Conservation (phyloP, 1,284 basidiomycete species). For the Cutaneotrichosporon cavernicola region DNA sequence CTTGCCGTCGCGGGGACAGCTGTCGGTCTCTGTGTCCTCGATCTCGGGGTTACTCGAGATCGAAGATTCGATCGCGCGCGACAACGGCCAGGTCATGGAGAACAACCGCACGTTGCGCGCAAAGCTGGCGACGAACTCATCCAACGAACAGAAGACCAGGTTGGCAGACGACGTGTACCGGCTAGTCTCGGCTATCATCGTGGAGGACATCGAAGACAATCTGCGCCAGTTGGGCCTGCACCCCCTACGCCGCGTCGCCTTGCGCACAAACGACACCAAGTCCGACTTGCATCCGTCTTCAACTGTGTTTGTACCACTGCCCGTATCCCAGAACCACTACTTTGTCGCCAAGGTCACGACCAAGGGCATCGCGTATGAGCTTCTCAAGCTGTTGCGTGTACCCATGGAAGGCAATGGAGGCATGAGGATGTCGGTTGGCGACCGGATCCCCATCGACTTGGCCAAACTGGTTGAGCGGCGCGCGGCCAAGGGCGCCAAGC, state of each 20-base stretch:
- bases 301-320: conserved; percentile 43
- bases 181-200: conserved; percentile 42
- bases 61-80: conserved; percentile 40
- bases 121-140: conserved; percentile 30
- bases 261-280: conserved; percentile 43
- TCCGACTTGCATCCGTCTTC: conserved; percentile 42
- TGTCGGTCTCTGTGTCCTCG: conserved; percentile 38
- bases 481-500: conserved; percentile 18
- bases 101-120: conserved; percentile 29
- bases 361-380: conserved; percentile 40
- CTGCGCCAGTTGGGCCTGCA: conserved; percentile 41
- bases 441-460: conserved; percentile 36
- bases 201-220: conserved; percentile 45
- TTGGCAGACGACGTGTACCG: conserved; percentile 42
- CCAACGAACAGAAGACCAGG: conserved; percentile 39
- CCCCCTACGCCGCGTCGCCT: conserved; percentile 38
- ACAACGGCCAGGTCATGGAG: conserved; percentile 23
- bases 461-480: conserved; percentile 30
- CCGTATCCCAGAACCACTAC: conserved; percentile 39
- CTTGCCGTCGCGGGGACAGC: conserved; percentile 32
- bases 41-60: conserved; percentile 45
- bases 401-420: conserved; percentile 36
- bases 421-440: conserved; percentile 37
- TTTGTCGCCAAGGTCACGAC: conserved; percentile 40
- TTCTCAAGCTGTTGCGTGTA: conserved; percentile 40